These are phyloP conservation scores for Cladorrhinum sp. DNA, from an alignment of 2,329 filamentous ascomycete species.

Conservation along the genomic window DNA sequence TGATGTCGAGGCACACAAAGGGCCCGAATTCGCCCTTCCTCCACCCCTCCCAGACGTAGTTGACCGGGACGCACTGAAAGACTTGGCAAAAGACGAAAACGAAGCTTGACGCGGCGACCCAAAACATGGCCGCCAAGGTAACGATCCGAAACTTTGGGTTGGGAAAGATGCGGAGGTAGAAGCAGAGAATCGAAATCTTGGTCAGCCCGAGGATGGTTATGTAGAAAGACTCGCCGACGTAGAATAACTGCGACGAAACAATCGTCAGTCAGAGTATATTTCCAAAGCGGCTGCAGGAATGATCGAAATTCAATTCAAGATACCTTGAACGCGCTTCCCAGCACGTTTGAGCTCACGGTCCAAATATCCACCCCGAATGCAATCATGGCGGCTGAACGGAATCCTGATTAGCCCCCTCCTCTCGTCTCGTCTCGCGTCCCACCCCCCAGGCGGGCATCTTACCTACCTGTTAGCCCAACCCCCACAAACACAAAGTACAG, in stretches of 20 bases:
- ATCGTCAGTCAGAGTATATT: no score
- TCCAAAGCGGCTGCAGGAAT: no score
- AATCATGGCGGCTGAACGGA: slow-evolving; percentile 29
- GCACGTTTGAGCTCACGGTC: slow-evolving; percentile 28
- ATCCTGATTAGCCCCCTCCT: no score
- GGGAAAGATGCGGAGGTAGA: slow-evolving; percentile 35
- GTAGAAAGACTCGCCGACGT: slow-evolving; percentile 35
- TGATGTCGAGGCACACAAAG: slow-evolving; percentile 34
- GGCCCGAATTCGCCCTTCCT: slow-evolving; percentile 29
- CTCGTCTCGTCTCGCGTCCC: no score
- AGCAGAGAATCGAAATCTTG: slow-evolving; percentile 34
- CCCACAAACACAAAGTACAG: not conserved
- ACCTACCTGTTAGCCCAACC: not conserved
- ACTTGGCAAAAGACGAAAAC: slow-evolving; percentile 34
- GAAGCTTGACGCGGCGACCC: slow-evolving; percentile 28
- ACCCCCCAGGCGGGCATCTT: no score
- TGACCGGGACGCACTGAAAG: slow-evolving; percentile 37
- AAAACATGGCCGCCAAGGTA: slow-evolving; percentile 27
- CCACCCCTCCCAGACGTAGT: slow-evolving; percentile 35
- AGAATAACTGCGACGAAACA: slow-evolving; percentile 36
- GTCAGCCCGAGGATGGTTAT: slow-evolving; percentile 30
- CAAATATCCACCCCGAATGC: slow-evolving; percentile 40
- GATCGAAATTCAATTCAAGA: no score
- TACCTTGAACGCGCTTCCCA: slow-evolving; percentile 30
- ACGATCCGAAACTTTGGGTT: slow-evolving; percentile 29